phyloP scores from a whole-genome alignment of 176 grass and related monocot species.

The Canna indica region DNA sequence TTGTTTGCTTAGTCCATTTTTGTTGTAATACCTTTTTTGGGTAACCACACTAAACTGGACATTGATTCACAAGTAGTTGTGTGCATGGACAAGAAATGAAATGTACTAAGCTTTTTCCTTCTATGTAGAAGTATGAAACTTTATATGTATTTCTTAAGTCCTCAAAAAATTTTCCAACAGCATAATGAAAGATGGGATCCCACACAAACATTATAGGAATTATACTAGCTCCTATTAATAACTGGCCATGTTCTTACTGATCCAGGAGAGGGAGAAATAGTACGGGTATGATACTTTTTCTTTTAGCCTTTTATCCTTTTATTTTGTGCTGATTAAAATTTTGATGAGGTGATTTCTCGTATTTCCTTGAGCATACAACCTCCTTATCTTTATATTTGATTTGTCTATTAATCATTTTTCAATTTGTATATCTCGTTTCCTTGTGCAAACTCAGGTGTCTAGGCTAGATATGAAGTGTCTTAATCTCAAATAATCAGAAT shows the following conservation, averaged over 20 bases:
- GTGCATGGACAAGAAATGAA: not conserved
- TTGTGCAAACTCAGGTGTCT: not conserved
- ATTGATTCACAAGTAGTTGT: not conserved
- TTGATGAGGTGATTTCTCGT: not conserved
- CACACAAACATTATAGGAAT: slow-evolving; percentile 78
- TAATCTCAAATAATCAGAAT: not conserved
- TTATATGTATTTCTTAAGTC: slow-evolving; percentile 8
- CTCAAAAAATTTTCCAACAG: slow-evolving; percentile 36
- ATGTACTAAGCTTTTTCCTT: slow-evolving; percentile 12
- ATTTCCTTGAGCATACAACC: not conserved
- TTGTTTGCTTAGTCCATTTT: no score
- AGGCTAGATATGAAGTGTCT: not conserved
- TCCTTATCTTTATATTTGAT: slow-evolving; percentile 19
- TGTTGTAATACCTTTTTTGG: no score
- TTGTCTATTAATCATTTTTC: not conserved
- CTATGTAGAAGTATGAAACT: slow-evolving; percentile 8
- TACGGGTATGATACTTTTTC: slow-evolving; percentile 61
- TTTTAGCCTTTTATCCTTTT: slow-evolving; percentile 17
- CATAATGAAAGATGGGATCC: slow-evolving; percentile 50
- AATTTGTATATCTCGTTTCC: not conserved
- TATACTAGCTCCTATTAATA: slow-evolving; percentile 91
- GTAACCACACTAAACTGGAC: no score
- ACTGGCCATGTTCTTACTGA: slow-evolving; percentile 96
- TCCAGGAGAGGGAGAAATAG: slow-evolving; percentile 91
- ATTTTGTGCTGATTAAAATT: not conserved